These are phyloP conservation scores for Aspergillus incahuasiensis DNA, from an alignment of 495 filamentous ascomycete genomes.

Conservation along the genomic window DNA sequence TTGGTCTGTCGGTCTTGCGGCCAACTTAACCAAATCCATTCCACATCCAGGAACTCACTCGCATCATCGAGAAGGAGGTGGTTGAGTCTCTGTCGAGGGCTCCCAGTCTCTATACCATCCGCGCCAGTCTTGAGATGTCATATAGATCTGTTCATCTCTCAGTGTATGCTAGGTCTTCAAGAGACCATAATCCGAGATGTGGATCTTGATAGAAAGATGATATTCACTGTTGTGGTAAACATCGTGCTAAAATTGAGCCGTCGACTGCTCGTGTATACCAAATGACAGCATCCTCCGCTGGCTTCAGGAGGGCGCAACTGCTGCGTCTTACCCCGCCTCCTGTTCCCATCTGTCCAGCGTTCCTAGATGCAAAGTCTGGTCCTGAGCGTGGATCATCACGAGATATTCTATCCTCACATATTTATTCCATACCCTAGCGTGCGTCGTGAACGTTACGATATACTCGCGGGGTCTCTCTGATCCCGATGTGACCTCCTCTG, in stretches of 20 bases:
- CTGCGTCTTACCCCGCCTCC: not conserved
- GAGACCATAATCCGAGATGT: too few relatives aligned
- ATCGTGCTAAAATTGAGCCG: too few relatives aligned
- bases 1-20: slow-evolving; percentile 4
- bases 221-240: too few relatives aligned
- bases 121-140: not conserved
- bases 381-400: not conserved
- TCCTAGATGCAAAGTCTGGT: not conserved
- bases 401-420: not conserved
- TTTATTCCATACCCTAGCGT: too few relatives aligned
- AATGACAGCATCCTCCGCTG: too few relatives aligned
- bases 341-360: not conserved
- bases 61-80: slow-evolving; percentile 3
- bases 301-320: too few relatives aligned
- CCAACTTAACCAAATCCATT: slow-evolving; percentile 3
- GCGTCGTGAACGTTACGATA: too few relatives aligned
- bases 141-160: not conserved
- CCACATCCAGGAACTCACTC: slow-evolving; percentile 5
- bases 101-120: not conserved
- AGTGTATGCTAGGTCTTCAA: too few relatives aligned
- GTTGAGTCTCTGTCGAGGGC: slow-evolving; percentile 2
- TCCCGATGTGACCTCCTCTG: too few relatives aligned
- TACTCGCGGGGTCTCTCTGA: too few relatives aligned
- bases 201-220: too few relatives aligned
- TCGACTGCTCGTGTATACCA: too few relatives aligned